Conservation (phyloP, 1,284 basidiomycete genomes). For the Anthracocystis walkeri region DNA sequence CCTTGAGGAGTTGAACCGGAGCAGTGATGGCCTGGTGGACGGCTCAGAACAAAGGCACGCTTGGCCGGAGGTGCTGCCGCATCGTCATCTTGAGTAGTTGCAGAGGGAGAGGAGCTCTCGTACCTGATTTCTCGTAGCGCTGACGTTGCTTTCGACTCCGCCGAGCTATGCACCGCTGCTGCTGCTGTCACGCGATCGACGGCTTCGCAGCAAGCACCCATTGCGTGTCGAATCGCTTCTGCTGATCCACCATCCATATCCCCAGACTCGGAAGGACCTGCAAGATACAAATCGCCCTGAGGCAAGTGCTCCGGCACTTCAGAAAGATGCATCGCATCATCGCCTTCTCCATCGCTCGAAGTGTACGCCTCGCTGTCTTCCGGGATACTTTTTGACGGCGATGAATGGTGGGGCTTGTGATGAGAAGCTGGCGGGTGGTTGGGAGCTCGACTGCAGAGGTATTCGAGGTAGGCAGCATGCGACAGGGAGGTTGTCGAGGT, state of each 20-base stretch:
- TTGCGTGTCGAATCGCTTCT: constrained; percentile 62
- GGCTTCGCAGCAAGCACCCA: constrained; percentile 63
- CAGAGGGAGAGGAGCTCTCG: background rate
- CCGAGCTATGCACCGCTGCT: constrained; percentile 7
- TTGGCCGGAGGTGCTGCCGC: constrained; percentile 36
- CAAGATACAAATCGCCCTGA: constrained; percentile 66
- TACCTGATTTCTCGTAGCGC: constrained; percentile 22
- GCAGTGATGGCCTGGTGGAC: constrained; percentile 70
- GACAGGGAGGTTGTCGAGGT: constrained; percentile 15
- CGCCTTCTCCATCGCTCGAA: constrained; percentile 60
- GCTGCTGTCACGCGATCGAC: constrained; percentile 62
- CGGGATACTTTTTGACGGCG: constrained; percentile 12
- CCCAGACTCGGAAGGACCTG: constrained; percentile 44
- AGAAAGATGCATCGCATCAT: constrained; percentile 53
- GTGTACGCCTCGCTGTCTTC: constrained; percentile 45
- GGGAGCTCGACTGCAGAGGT: constrained; percentile 41
- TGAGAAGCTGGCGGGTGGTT: constrained; percentile 33
- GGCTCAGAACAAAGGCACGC: constrained; percentile 65
- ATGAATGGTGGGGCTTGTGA: constrained; percentile 9
- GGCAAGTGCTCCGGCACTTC: constrained; percentile 62
- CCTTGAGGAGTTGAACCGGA: constrained; percentile 76
- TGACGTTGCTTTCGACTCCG: background rate
- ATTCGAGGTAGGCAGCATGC: constrained; percentile 45
- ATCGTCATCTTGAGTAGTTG: background rate
- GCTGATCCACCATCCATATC: constrained; percentile 57